These are phyloP conservation scores for Berkeleyomyces rouxiae DNA, from an alignment of 2,329 filamentous ascomycete species.

Conservation along the genomic window DNA sequence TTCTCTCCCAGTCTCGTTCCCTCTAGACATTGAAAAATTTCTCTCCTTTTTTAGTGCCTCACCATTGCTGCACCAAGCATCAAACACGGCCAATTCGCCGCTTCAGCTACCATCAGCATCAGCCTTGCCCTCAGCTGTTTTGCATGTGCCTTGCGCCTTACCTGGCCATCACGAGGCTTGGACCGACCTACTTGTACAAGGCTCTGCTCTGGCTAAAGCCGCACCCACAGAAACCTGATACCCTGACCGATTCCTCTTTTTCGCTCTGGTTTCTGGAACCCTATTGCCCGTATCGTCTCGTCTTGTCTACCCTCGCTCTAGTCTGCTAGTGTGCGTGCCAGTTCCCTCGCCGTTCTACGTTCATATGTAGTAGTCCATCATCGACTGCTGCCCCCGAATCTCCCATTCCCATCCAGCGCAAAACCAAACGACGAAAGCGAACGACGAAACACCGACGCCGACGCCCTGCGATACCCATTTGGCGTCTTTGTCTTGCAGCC, in stretches of 20 bases:
- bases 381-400: not conserved
- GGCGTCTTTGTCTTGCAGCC: not conserved
- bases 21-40: not conserved
- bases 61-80: not conserved
- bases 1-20: not conserved
- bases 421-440: not conserved
- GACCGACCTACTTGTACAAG: not conserved
- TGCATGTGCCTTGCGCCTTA: not conserved
- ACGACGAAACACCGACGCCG: not conserved
- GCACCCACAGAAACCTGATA: not conserved
- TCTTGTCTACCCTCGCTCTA: not conserved
- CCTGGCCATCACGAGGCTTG: constrained; percentile 1
- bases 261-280: not conserved
- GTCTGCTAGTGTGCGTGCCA: not conserved
- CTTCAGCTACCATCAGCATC: not conserved
- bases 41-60: not conserved
- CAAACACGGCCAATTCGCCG: too few species aligned
- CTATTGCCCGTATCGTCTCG: not conserved
- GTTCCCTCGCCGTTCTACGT: not conserved
- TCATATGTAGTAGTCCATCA: not conserved
- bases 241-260: not conserved
- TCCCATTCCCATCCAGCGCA: not conserved
- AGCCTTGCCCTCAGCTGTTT: not conserved
- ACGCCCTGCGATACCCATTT: not conserved
- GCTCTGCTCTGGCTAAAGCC: not conserved